Evolutionary conservation across 208 protist species (phyloP).

Genomic region (Leishmania arabica): DNA sequence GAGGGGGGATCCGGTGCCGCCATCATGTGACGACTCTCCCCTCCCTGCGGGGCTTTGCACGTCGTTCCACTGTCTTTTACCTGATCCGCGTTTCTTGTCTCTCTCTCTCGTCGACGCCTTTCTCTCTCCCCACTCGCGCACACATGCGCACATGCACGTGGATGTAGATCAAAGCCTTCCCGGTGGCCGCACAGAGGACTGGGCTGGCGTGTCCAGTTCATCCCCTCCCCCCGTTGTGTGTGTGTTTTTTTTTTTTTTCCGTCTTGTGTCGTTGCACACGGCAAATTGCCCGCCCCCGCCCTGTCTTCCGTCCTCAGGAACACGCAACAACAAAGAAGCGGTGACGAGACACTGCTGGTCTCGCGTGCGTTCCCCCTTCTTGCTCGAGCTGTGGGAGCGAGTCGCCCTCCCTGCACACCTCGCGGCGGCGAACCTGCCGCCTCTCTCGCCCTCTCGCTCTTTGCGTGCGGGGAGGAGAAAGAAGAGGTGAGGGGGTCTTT

Average conservation of each 20-base stretch:
- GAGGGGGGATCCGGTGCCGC: not conserved
- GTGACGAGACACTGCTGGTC: not conserved
- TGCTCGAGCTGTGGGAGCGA: not conserved
- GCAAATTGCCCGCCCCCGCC: too few species aligned
- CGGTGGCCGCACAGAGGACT: not conserved
- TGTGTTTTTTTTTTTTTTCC: not conserved
- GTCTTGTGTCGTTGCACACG: not conserved
- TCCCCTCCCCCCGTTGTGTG: not conserved
- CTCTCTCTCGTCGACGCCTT: not conserved
- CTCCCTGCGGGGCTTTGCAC: not conserved
- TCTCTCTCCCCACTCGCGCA: not conserved
- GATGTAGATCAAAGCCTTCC: not conserved
- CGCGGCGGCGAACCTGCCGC: not conserved
- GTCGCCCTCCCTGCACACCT: not conserved
- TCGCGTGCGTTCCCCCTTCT: not conserved
- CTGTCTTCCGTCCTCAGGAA: not conserved
- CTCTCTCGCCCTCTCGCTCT: too few species aligned
- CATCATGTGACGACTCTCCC: not conserved
- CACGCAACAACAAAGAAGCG: not conserved
- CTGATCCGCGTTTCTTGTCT: not conserved
- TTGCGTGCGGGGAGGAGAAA: too few species aligned
- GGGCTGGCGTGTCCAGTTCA: not conserved
- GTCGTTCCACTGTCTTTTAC: not conserved
- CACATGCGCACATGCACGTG: conserved; percentile 22
- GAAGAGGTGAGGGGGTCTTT: not conserved